Conservation (phyloP, 495 filamentous ascomycete genomes). For the Aspergillus ostianus region DNA sequence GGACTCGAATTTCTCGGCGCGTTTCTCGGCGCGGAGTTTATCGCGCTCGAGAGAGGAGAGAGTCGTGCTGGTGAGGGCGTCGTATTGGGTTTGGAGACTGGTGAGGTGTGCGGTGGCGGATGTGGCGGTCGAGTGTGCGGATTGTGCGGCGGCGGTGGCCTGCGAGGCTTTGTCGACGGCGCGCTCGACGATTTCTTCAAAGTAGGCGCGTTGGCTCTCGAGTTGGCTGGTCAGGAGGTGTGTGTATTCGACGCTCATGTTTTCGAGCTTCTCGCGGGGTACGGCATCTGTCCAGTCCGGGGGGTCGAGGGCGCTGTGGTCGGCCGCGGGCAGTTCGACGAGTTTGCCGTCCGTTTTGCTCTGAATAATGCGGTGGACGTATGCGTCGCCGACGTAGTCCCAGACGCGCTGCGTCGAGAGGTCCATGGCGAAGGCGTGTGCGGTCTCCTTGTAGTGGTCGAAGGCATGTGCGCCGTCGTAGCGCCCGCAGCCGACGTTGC, state of each 20-base stretch:
- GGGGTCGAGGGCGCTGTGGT: constrained; percentile 42
- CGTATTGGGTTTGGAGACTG: constrained; percentile 54
- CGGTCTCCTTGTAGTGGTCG: constrained; percentile 85
- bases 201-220: constrained; percentile 88
- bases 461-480: constrained; percentile 95
- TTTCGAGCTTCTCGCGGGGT: constrained; percentile 86
- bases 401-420: constrained; percentile 90
- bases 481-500: constrained; percentile 86
- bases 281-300: constrained; percentile 65
- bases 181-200: constrained; percentile 88
- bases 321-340: constrained; percentile 69
- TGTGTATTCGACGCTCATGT: constrained; percentile 89
- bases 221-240: constrained; percentile 89
- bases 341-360: constrained; percentile 86
- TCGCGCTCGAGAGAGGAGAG: constrained; percentile 69
- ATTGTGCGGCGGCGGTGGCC: constrained; percentile 63
- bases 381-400: constrained; percentile 94
- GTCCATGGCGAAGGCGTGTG: constrained; percentile 90
- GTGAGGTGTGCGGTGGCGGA: constrained; percentile 50
- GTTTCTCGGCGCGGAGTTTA: constrained; percentile 61
- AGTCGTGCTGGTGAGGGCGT: constrained; percentile 53
- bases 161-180: constrained; percentile 86
- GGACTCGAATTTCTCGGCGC: constrained; percentile 67
- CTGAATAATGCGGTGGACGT: constrained; percentile 92
- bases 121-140: constrained; percentile 54